These are phyloP conservation scores for Amyloporia xantha DNA, from an alignment of 768 basidiomycete genomes.

Conservation along the genomic window DNA sequence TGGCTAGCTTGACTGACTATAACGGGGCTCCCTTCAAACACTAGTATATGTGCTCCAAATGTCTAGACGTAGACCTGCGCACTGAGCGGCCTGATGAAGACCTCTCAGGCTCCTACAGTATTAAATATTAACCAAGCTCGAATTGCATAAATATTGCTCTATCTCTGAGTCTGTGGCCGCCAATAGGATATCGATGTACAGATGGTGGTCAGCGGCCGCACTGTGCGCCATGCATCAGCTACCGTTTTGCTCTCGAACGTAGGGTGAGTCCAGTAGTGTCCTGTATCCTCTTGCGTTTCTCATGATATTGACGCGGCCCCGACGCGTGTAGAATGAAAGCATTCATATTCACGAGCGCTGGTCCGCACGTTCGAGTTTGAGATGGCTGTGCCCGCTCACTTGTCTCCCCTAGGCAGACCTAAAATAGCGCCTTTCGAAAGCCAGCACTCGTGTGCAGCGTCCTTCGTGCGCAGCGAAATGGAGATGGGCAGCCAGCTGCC, in stretches of 20 bases:
- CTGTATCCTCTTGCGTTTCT: background rate
- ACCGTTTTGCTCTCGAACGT: slow-evolving; percentile 55
- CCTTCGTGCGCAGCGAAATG: slow-evolving; percentile 17
- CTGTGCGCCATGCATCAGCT: slow-evolving; percentile 69
- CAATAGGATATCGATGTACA: too few species aligned
- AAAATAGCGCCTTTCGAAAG: slow-evolving; percentile 18
- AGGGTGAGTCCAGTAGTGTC: slow-evolving; percentile 35
- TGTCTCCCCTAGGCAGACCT: too few species aligned
- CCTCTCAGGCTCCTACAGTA: too few species aligned
- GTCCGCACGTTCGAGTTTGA: slow-evolving; percentile 27
- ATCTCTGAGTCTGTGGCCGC: too few species aligned
- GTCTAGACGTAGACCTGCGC: too few species aligned
- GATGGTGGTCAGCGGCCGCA: too few species aligned
- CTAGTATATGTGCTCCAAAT: too few species aligned
- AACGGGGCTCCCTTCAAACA: too few species aligned
- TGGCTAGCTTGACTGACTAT: too few species aligned
- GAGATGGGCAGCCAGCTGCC: slow-evolving; percentile 17
- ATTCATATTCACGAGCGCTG: slow-evolving; percentile 26
- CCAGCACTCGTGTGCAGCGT: slow-evolving; percentile 18
- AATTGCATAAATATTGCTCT: too few species aligned
- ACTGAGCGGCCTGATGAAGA: too few species aligned
- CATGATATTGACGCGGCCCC: background rate
- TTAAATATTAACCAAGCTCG: too few species aligned
- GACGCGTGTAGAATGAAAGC: slow-evolving; percentile 28
- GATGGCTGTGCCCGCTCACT: slow-evolving; percentile 20